phyloP scores from a whole-genome alignment of 2,329 filamentous ascomycete species.

The Chalaropsis thielavioides region DNA sequence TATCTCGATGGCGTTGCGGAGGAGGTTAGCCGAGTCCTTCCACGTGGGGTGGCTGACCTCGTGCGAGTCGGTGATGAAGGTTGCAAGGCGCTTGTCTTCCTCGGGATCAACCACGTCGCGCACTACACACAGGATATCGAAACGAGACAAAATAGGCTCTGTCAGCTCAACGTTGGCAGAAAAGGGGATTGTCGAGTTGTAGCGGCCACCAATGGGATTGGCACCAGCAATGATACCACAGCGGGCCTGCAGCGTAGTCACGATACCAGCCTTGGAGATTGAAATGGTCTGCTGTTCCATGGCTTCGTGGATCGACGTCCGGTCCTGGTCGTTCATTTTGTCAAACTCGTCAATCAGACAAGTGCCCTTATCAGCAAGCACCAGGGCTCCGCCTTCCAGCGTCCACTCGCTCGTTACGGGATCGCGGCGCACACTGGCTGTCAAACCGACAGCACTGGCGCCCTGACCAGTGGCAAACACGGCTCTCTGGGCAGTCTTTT shows the following conservation, averaged over 20 bases:
- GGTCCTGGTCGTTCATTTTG: slow-evolving; percentile 99
- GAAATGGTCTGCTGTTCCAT: slow-evolving; percentile 99
- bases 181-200: slow-evolving; percentile 93
- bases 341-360: slow-evolving; percentile 98
- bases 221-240: slow-evolving; percentile 94
- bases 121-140: slow-evolving; percentile 93
- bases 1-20: slow-evolving; percentile 47
- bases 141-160: slow-evolving; percentile 93
- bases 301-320: slow-evolving; percentile 95
- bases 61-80: slow-evolving; percentile 90
- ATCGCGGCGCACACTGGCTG: slow-evolving; percentile 87
- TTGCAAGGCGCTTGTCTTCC: slow-evolving; percentile 84
- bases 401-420: slow-evolving; percentile 96
- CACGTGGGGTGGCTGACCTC: slow-evolving; percentile 67
- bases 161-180: slow-evolving; percentile 93
- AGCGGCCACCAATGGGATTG: slow-evolving; percentile 89
- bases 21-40: slow-evolving; percentile 27
- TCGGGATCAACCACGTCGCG: slow-evolving; percentile 84
- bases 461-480: slow-evolving; percentile 97
- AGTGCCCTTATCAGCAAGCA: slow-evolving; percentile 85
- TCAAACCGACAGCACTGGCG: slow-evolving; percentile 92
- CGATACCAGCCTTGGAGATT: slow-evolving; percentile 96
- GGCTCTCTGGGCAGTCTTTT: slow-evolving; percentile 91
- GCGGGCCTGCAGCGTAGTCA: slow-evolving; percentile 88
- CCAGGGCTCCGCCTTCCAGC: slow-evolving; percentile 84